These are phyloP conservation scores for Hanseniaspora thailandica DNA, from an alignment of 805 yeast genomes.

Conservation along the genomic window DNA sequence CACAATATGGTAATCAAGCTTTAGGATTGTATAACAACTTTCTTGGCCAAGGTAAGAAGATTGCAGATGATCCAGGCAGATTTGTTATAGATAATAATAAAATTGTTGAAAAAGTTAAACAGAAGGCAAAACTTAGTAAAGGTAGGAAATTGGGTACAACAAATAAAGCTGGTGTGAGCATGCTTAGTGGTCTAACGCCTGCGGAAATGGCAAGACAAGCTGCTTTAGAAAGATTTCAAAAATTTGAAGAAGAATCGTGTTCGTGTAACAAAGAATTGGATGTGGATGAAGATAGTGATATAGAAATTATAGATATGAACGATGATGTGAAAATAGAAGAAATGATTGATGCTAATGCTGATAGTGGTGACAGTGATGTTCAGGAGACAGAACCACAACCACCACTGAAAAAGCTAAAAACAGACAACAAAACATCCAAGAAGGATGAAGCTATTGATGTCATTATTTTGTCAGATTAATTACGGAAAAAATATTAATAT, in stretches of 20 bases:
- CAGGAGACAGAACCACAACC: not conserved
- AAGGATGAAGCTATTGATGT: not conserved
- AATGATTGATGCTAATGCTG: not conserved
- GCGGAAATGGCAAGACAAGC: constrained; percentile 28
- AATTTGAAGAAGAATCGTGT: constrained; percentile 22
- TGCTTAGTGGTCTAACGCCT: constrained; percentile 16
- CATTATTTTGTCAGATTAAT: constrained; percentile 4
- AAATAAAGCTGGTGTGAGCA: constrained; percentile 10
- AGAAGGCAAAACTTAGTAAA: constrained; percentile 4
- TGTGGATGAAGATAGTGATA: not conserved
- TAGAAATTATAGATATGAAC: not conserved
- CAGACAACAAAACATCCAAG: not conserved
- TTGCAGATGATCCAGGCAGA: constrained; percentile 19
- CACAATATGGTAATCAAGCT: constrained; percentile 33
- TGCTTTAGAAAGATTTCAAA: constrained; percentile 23
- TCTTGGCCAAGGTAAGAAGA: constrained; percentile 25
- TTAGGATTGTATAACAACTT: constrained; percentile 25
- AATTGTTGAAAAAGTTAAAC: not conserved
- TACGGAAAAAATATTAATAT: not conserved
- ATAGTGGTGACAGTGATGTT: not conserved
- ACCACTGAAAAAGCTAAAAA: not conserved
- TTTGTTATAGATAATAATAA: not conserved
- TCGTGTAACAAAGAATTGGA: constrained; percentile 12
- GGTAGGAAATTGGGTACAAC: constrained; percentile 11
- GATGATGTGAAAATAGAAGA: not conserved